A percentile compares a stretch with the other conserved stretches of the same genome.
phyloP scores from a whole-genome alignment of 257 asterid species.

The Parsonsia alboflavescens region DNA sequence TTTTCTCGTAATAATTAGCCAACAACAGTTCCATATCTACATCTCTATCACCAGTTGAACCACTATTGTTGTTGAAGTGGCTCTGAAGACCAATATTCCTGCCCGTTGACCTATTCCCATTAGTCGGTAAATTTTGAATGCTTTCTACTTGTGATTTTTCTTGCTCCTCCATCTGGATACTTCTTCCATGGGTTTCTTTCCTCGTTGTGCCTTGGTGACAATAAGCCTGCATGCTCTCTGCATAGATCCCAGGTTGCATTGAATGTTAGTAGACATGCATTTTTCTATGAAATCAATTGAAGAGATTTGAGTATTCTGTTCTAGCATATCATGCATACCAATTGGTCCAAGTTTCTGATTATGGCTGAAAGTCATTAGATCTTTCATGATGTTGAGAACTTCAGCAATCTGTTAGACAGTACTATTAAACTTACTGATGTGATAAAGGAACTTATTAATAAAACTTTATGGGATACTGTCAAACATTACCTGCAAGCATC shows the following conservation, averaged over 20 bases:
- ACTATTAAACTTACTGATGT: conserved; percentile 7
- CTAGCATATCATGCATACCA: conserved; percentile 35
- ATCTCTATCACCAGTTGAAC: neutral
- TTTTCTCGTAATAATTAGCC: neutral
- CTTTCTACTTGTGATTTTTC: conserved; percentile 1
- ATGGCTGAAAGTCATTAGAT: conserved; percentile 41
- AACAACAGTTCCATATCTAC: neutral
- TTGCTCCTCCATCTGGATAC: conserved; percentile 15
- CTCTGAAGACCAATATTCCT: neutral
- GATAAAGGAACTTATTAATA: neutral
- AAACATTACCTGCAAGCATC: conserved; percentile 61
- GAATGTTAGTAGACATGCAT: neutral
- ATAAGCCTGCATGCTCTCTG: conserved; percentile 45
- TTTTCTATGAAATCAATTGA: neutral
- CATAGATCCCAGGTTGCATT: neutral
- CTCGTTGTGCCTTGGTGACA: conserved; percentile 18
- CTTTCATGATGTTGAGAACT: conserved; percentile 51
- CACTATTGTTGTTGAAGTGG: neutral
- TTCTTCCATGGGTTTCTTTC: neutral
- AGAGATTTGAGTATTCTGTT: neutral
- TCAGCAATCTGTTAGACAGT: conserved; percentile 46
- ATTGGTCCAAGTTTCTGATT: conserved; percentile 45
- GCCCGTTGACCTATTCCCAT: conserved; percentile 5
- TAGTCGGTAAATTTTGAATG: neutral
- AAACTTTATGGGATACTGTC: neutral